Evolutionary conservation across 306 rosid genomes (phyloP), one percentile per base, ranked within the genome.

Genomic region (Bauhinia variegata): DNA sequence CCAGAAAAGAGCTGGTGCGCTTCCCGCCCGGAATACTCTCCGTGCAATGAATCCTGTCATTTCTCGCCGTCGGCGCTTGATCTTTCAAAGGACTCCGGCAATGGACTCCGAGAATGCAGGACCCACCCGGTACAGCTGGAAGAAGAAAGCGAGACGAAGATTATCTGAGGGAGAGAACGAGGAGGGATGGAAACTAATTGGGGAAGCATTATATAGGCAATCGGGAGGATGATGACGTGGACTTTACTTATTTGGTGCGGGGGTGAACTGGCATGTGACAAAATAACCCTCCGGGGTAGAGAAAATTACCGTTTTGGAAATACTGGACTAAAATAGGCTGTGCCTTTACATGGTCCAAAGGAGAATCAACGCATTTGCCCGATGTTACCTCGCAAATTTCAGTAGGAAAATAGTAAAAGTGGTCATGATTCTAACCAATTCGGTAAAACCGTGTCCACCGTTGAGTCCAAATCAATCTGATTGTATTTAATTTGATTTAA

Each of bases 11-110:
- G 41, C 59, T 19, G 47, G 65, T 30, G 76, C 53, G 8, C 60
- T 59, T 42, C 42, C 57, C 10, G 12, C 57, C n/a, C 74, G 53
- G 3, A 80, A 50, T 54, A 75, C 43, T 47, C 68, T 80, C 19
- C 67, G 60, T 7, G 68, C 60, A 3, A 83, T 2, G 12, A 88
- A 54, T 74, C 85, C 78, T 71, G 85, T 77, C 97, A 93, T 90
- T 62, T 77, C 38, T 23, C 1, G 3, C 6, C 7, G 55, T 23
- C 44, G 43, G 44, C 7, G 37, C 31, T 36, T 32, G 38, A 2
- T 23, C 2, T 23, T 23, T 23, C 28, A 15, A 38, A n/a, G n/a
- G 53, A 37, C 0, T 12, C 32, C 53, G 72, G 64, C 11, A 58
- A 47, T 59, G 36, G 34, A 36, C 28, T 74, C 58, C 49, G 49